These are phyloP conservation scores for Ophiosphaerella herpotricha DNA, from an alignment of 2,329 filamentous ascomycete genomes.

Conservation along the genomic window DNA sequence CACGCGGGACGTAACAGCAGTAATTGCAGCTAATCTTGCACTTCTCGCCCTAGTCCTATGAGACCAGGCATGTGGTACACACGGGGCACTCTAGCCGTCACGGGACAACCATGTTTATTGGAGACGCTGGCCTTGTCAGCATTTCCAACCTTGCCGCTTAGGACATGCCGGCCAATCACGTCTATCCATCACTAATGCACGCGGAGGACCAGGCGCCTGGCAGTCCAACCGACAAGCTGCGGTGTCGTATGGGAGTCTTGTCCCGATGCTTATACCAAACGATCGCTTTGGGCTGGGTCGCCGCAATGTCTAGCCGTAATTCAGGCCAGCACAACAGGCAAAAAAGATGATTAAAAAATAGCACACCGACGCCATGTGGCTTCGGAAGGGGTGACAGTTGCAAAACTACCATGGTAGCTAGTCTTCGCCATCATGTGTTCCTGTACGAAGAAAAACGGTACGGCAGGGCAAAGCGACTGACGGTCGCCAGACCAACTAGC, in stretches of 20 bases:
- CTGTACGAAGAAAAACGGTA: conserved; percentile 4
- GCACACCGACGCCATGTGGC: conserved; percentile 12
- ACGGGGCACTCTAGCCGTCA: conserved; percentile 11
- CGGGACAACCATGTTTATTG: conserved; percentile 18
- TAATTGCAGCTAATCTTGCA: conserved; percentile 14
- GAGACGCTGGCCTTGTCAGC: conserved; percentile 15
- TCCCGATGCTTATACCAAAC: too few species aligned
- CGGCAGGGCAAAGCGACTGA: conserved; percentile 12
- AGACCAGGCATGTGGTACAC: conserved; percentile 27
- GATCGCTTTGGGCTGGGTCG: too few species aligned
- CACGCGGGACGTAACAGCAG: conserved; percentile 12
- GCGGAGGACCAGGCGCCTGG: conserved; percentile 13
- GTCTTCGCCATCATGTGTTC: conserved; percentile 22
- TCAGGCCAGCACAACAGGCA: background rate
- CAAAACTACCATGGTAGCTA: conserved; percentile 6
- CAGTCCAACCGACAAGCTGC: conserved; percentile 7
- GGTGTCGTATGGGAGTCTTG: background rate
- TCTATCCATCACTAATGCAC: conserved; percentile 11
- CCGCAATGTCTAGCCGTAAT: background rate
- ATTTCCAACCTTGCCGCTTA: conserved; percentile 22
- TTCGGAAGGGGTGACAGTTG: conserved; percentile 11
- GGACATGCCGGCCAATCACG: conserved; percentile 28
- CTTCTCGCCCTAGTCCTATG: conserved; percentile 10
- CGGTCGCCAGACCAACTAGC: conserved; percentile 19
- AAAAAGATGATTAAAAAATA: conserved; percentile 9